Evolutionary conservation across 192 early-diverging fungal genomes (phyloP).

Genomic region (Podila epigama): DNA sequence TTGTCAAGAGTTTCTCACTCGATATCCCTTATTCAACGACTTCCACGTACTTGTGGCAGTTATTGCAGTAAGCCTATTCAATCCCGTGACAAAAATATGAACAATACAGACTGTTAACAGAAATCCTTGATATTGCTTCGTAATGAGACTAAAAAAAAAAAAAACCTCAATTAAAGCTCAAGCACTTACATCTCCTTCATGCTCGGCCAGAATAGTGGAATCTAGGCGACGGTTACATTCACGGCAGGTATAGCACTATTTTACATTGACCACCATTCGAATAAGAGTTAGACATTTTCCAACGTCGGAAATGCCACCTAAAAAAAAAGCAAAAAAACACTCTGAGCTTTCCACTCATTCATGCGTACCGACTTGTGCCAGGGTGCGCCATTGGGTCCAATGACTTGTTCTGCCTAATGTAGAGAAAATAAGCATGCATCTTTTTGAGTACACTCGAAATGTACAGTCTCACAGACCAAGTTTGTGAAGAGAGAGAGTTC

Average conservation of each 20-base stretch:
- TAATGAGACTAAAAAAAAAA: not conserved
- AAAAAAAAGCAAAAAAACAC: not conserved
- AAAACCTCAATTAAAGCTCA: not conserved
- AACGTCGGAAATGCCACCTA: no score
- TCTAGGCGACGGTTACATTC: slow-evolving; percentile 67
- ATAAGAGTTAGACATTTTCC: not conserved
- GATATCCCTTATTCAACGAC: no score
- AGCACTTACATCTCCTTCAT: slow-evolving; percentile 58
- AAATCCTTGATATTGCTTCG: not conserved
- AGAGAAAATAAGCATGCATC: not conserved
- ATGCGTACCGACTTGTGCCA: slow-evolving; percentile 44
- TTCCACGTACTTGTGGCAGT: slow-evolving; percentile 60
- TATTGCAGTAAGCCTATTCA: slow-evolving; percentile 62
- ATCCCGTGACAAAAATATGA: not conserved
- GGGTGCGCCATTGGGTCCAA: slow-evolving; percentile 42
- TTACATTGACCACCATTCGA: not conserved
- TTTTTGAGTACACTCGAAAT: not conserved
- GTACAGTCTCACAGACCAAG: not conserved
- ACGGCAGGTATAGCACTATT: slow-evolving; percentile 31
- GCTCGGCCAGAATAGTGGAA: slow-evolving; percentile 59
- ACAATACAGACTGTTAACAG: not conserved
- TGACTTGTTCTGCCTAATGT: slow-evolving; percentile 37
- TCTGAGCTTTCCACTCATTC: not conserved
- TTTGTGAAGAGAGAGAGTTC: not conserved
- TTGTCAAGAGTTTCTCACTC: no score